These are phyloP conservation scores for Dothistroma pini DNA, from an alignment of 2,329 filamentous ascomycete species.

Conservation along the genomic window DNA sequence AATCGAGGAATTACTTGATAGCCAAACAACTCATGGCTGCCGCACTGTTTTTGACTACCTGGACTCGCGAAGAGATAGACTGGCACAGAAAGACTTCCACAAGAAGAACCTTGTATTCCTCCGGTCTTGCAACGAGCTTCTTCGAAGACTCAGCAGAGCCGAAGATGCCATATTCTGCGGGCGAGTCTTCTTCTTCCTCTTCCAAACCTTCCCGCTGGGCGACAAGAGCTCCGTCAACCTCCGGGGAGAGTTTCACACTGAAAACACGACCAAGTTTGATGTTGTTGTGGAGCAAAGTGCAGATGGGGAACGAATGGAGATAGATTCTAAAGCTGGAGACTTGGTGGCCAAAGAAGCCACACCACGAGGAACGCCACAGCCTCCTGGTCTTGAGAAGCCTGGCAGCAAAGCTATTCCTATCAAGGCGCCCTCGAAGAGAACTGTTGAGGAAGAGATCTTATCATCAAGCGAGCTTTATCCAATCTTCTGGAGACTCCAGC, in stretches of 20 bases:
- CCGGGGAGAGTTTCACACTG: conserved; percentile 89
- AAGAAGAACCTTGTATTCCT: conserved; percentile 86
- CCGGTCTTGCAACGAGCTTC: conserved; percentile 89
- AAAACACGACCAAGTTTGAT: conserved; percentile 88
- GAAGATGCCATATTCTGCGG: conserved; percentile 98
- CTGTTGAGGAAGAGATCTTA: conserved; percentile 47
- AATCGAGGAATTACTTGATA: conserved; percentile 91
- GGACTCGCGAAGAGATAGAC: conserved; percentile 84
- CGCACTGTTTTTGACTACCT: conserved; percentile 90
- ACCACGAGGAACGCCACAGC: conserved; percentile 15
- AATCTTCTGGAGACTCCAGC: conserved; percentile 89
- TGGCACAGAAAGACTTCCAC: conserved; percentile 74
- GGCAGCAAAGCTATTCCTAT: conserved; percentile 26
- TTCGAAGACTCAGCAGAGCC: conserved; percentile 89
- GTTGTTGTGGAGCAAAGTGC: conserved; percentile 38
- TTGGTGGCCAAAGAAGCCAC: conserved; percentile 22
- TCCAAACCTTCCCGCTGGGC: conserved; percentile 93
- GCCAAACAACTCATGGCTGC: conserved; percentile 89
- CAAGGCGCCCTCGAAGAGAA: conserved; percentile 24
- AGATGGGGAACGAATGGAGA: conserved; percentile 56
- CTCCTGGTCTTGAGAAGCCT: conserved; percentile 22
- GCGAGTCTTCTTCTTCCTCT: conserved; percentile 96
- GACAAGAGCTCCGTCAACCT: conserved; percentile 98
- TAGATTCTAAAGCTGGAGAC: conserved; percentile 47
- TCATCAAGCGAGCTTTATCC: conserved; percentile 77